Base-by-base conservation (phyloP, 306 rosid genomes). In the Macrotyloma uniflorum region DNA sequence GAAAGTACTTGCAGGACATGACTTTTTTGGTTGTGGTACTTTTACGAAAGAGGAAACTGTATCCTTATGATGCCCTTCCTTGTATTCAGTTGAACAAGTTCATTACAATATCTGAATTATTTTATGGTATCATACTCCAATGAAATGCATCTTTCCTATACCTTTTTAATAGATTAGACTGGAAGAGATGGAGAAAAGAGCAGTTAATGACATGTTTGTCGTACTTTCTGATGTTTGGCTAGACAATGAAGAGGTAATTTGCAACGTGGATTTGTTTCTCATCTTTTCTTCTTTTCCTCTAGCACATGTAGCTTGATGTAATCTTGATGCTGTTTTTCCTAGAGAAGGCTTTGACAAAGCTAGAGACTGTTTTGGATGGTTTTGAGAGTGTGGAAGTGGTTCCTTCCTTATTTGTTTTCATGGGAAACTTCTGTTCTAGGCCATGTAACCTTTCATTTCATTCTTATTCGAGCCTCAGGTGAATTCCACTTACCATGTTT, bases 351-450 rank as follows among this genome's bases (percentile, higher is more conserved):
- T 76, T 95, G 92, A 89, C 80, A 83, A 92, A 92, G 89, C 88
- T 92, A 32, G 86, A 70, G 86, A 85, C 77, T 26, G 90, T 92
- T 75, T 84, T 95, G 57, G 80, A 88, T 86, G 98, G 88, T 68
- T 95, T 88, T 83, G 96, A 89, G 88, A 76, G 85, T 46, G 91
- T 86, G 80, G 98, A 89, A 75, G 87, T 92, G 67, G 97, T 91
- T 76, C 98, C 98, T 77, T 88, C 93, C 78, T 84, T 91, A 20
- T 91, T 95, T 82, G 97, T 95, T 74, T 91, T 95, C 90, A 92
- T 95, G 97, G 98, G 98, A 33, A 91, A 92, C 88, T 95, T 95
- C 84, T 90, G 88, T 75, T 91, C 97, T 76, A 91, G 54, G 65
- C 96, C 97, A n/a, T 92, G 91, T 72, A 95, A 91, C 85, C 91